Base-by-base conservation (phyloP, 2,329 filamentous ascomycete species). In the Chrysosporium queenslandicum region DNA sequence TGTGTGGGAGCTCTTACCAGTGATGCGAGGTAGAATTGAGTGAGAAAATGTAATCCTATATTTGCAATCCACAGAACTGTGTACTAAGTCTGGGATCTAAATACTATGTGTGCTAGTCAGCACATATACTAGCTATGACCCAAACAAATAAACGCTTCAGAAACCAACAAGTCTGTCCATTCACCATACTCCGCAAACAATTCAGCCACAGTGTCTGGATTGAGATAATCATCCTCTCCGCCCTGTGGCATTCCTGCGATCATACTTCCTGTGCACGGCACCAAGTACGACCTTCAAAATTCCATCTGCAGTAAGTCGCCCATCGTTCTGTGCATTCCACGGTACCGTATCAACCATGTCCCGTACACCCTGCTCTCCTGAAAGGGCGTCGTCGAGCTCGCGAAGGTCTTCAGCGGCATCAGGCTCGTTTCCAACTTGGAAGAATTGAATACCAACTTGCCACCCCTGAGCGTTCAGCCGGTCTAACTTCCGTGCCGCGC, bases 281-380 rank as follows among this genome's bases (percentile, higher is more conserved):
- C 89, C 90, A 3, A 95, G 74, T 0, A 94, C 85, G 25, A 81
- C 80, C 70, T 96, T 97, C 55, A 96, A 69, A 40, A 96, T 84
- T 0, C 78, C 81, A 1, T 87, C 80, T 0, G 77, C 83, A 0
- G 80, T 82, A 42, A 96, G 71, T 6, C 63, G 63, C n/a, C 63
- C 56, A 14, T 72, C 71, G 21, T 70, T 70, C 1, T 73, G 75
- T 11, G 20, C 20, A 73, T 78, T 46, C 76, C 85, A 95, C 0
- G 86, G 85, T 30, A 89, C 83, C 0, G 90, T 94, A 68, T 97
- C 91, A 14, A 96, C 88, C 63, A 97, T 96, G 69, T 97, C 91
- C 16, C 91, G 74, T 14, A 91, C 73, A 27, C 75, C 71, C 23
- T 74, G 71, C n/a, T 78, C 62, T 39, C 77, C 73, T 1, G 69